Conservation (phyloP, 768 basidiomycete genomes). For the Trametes cinnabarina region DNA sequence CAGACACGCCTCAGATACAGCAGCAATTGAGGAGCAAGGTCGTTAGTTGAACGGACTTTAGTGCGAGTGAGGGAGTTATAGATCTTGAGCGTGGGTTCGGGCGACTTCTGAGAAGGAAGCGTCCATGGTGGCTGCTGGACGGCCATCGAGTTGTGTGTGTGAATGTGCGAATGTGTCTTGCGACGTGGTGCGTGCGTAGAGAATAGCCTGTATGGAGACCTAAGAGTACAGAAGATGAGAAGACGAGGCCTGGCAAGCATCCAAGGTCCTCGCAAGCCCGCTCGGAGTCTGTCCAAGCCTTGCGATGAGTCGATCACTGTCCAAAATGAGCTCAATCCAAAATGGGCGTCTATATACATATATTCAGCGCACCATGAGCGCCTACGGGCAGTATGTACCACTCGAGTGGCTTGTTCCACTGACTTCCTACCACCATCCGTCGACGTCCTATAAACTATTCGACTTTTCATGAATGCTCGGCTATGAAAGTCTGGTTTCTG, state of each 20-base stretch:
- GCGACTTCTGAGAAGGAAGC: slow-evolving; percentile 41
- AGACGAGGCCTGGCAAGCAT: slow-evolving; percentile 6
- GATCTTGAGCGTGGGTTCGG: slow-evolving; percentile 72
- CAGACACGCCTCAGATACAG: slow-evolving; percentile 17
- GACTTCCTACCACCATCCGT: too few relatives aligned
- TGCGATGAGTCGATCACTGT: slow-evolving; percentile 6
- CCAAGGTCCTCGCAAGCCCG: background rate
- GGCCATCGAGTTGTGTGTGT: slow-evolving; percentile 42
- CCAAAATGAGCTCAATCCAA: slow-evolving; percentile 8
- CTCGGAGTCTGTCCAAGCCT: slow-evolving; percentile 1
- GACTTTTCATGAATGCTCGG: too few relatives aligned
- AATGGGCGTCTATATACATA: background rate
- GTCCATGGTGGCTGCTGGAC: slow-evolving; percentile 59
- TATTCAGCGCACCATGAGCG: too few relatives aligned
- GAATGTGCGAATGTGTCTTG: background rate
- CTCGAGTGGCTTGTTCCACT: too few relatives aligned
- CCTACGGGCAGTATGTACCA: too few relatives aligned
- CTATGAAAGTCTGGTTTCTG: too few relatives aligned
- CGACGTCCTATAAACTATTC: too few relatives aligned
- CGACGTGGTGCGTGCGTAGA: background rate
- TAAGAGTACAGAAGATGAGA: background rate
- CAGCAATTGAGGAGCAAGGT: background rate
- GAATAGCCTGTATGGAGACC: background rate
- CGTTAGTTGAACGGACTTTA: slow-evolving; percentile 55
- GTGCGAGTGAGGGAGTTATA: slow-evolving; percentile 92